A percentile compares a stretch with the other conserved stretches of the same genome.
phyloP scores from a whole-genome alignment of 73 alveolate genomes.

The Stentor coeruleus region DNA sequence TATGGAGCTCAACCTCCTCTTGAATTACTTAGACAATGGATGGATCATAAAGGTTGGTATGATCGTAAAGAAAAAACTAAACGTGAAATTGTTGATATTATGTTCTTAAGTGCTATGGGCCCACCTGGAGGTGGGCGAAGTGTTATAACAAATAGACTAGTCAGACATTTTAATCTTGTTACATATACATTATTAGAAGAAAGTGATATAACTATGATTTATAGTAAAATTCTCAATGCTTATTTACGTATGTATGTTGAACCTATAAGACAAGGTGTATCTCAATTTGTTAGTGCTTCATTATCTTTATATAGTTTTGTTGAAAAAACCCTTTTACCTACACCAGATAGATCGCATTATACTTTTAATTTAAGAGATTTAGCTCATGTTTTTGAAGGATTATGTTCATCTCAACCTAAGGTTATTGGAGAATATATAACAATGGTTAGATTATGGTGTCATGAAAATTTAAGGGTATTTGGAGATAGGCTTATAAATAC shows the following conservation, averaged over 20 bases:
- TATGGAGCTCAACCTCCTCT: slow-evolving; percentile 99
- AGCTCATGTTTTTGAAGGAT: slow-evolving; percentile 40
- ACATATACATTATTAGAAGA: slow-evolving; percentile 70
- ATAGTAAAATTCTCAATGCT: slow-evolving; percentile 44
- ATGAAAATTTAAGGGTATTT: slow-evolving; percentile 97
- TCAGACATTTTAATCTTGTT: slow-evolving; percentile 92
- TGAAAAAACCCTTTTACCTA: slow-evolving; percentile 94
- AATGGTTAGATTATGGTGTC: slow-evolving; percentile 92
- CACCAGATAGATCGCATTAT: slow-evolving; percentile 99
- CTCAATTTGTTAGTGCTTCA: slow-evolving; percentile 35
- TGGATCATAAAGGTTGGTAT: slow-evolving; percentile 99
- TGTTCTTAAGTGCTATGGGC: slow-evolving; percentile 98
- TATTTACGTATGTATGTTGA: slow-evolving; percentile 40
- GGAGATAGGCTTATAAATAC: slow-evolving; percentile 98
- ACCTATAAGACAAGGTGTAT: slow-evolving; percentile 30
- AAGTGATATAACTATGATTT: slow-evolving; percentile 23
- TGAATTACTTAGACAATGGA: slow-evolving; percentile 97
- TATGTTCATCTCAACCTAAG: slow-evolving; percentile 30
- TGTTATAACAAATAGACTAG: slow-evolving; percentile 91
- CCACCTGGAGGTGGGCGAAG: slow-evolving; percentile 99
- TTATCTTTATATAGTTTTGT: slow-evolving; percentile 41
- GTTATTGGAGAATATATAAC: background rate
- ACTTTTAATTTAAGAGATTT: slow-evolving; percentile 99
- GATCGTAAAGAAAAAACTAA: slow-evolving; percentile 80
- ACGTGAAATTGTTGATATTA: slow-evolving; percentile 90